Base-by-base conservation (phyloP, 306 rosid genomes). In the Lablab purpureus region DNA sequence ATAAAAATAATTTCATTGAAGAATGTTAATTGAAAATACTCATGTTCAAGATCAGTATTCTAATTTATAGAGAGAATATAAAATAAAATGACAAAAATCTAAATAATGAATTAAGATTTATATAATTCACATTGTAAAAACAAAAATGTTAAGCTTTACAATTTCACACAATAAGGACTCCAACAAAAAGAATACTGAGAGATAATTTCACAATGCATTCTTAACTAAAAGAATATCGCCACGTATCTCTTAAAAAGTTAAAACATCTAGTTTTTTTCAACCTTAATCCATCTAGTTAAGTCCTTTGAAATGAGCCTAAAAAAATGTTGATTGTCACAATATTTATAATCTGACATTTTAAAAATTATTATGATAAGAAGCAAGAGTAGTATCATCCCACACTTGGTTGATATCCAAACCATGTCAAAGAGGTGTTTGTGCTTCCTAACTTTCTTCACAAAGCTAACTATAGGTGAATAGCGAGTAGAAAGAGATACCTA, bases 401-500 rank as follows among this genome's bases (percentile, higher is more conserved):
- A 19, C 27, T 19, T 15, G 19, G 2, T 3, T 17, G 21, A 4
- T 17, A 13, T 47, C 54, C 54, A 50, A 50, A 10, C 23, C 56
- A 50, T 50, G 22, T 8, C 23, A 50, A 7, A n/a, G 12, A 9
- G 6, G 27, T 18, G 14, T 19, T 11, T 23, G 4, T 52, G 25
- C 25, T 19, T 52, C 28, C 63, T 40, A 46, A 60, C 40, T 58
- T 76, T 82, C 64, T 50, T 63, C 50, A 54, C 54, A 19, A 75
- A 62, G 73, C 77, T 45, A 75, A 75, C 59, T 58, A 40, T 19
- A 77, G 59, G 75, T 66, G 73, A 37, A 79, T 40, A 1, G 6
- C 0, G 2, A 22, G 64, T 21, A 83, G 72, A 84, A 82, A 67
- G 66, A 75, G 45, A 34, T 93, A 91, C 99, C 99, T 95, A 62